These are phyloP conservation scores for Rubroshorea leprosula DNA, from an alignment of 345 rosid genomes.

Conservation along the genomic window DNA sequence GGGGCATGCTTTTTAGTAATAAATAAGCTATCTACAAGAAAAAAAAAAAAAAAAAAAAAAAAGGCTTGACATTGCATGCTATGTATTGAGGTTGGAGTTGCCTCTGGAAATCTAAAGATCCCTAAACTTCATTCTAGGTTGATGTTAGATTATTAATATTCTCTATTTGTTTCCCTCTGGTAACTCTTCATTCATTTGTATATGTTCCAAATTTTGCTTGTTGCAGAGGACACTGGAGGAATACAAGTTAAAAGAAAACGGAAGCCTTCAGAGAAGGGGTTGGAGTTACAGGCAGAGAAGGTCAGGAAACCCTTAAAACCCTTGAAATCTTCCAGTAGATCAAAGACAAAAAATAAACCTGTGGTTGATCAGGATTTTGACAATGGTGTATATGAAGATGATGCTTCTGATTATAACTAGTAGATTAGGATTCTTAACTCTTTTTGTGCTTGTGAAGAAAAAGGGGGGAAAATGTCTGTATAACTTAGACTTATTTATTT, in stretches of 20 bases:
- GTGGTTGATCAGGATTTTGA: conserved; percentile 43
- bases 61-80: too few relatives aligned
- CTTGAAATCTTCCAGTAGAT: conserved; percentile 47
- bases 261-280: conserved; percentile 92
- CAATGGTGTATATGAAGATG: conserved; percentile 45
- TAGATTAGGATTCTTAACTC: not conserved
- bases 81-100: not conserved
- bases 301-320: conserved; percentile 64
- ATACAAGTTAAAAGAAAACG: conserved; percentile 64
- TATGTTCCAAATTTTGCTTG: conserved; percentile 5
- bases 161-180: not conserved
- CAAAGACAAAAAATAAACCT: conserved; percentile 52
- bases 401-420: conserved; percentile 37
- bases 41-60: too few relatives aligned
- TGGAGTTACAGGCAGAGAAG: conserved; percentile 92
- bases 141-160: not conserved
- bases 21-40: too few relatives aligned
- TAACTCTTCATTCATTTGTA: not conserved
- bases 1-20: too few relatives aligned
- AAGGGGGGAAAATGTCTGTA: not conserved
- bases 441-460: conserved; percentile 4
- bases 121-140: not conserved
- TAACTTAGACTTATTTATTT: not conserved
- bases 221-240: conserved; percentile 76
- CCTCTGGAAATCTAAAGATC: not conserved